Evolutionary conservation across 257 asterid genomes (phyloP), one percentile per base, ranked within the genome.

Genomic region (Ophiorrhiza pumila): DNA sequence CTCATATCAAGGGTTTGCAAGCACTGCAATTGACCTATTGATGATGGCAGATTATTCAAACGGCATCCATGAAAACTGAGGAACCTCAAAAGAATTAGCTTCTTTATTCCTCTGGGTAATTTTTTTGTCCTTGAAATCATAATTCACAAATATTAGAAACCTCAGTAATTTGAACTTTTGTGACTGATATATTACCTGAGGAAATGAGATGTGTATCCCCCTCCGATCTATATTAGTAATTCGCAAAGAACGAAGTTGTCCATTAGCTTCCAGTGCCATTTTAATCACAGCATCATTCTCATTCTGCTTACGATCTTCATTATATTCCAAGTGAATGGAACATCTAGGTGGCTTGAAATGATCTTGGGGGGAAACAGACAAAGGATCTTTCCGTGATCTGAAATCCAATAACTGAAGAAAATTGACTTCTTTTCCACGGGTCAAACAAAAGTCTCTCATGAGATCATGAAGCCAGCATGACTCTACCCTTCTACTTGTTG

Each of bases 1-100:
- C 71, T 20, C 7, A 66, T 11, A 13, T 66, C 71, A 11, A 66
- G 71, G 5, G 57, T 43, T 57, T 65, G 55, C 7, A 65, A 9
- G 18, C 3, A 42, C 7, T 39, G 70, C 32, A 65, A 37, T 0
- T 22, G 20, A 20, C 70, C 53, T n/a, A 42, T 65, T 7, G 32
- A 39, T 37, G 52, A 12, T 11, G 71, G 53, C 1, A 65, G 20
- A 4, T 43, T 1, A n/a, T 41, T 1, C 9, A 66, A 15, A 1
- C 0, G 0, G 17, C 71, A 25, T 0, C 0, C 23, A 0, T 4
- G 22, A 2, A 66, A 1, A 25, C 39, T 15, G 11, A 66, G 71
- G 37, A n/a, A 66, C 25, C 57, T 66, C 5, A 66, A 49, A 39
- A 1, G n/a, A 7, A 66, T 32, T 4, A 66, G 22, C 34, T 45